Evolutionary conservation across 768 basidiomycete species (phyloP), one percentile per base, ranked within the genome.

Genomic region (Wakefieldia striispora): DNA sequence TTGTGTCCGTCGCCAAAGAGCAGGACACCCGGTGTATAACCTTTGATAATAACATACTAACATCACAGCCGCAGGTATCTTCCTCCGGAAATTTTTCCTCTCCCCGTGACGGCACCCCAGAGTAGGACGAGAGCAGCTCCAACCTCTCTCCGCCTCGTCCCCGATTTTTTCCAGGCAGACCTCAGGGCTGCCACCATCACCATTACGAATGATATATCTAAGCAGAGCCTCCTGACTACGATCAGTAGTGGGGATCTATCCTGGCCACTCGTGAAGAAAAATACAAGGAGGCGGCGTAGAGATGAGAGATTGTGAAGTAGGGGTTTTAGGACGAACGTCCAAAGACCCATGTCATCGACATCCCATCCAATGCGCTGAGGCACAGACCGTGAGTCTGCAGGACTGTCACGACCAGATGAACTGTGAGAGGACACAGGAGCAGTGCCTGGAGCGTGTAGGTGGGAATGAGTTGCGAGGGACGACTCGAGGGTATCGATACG

Each of bases 321-420:
- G 10, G 88, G 88, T 51, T 78, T 81, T 6, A 89, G 70, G 14
- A 91, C 72, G 39, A 85, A 58, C 7, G 90, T 80, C 91, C 91
- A 93, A 73, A 91, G 78, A 40, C 91, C 91, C 63, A 91, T 73
- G 62, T 91, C 88, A 43, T 88, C 79, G n/a, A 88, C 61, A 62
- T 90, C 85, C 84, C 85, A 88, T 17, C 74, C 67, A 27, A 68
- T 66, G 11, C 31, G 51, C 27, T 65, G 68, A 47, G 51, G 26
- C 27, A 46, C 43, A 9, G 50, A 37, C 29, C 62, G 63, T 3
- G 69, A 59, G 35, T 66, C 63, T 29, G 72, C 59, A 6, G 77
- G 77, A 31, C 76, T 79, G 29, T 71, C 70, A n/a, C 75, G 70
- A 40, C 74, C 70, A 29, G 70, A 72, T 24, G 67, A 61, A 23